Evolutionary conservation across 2,329 filamentous ascomycete genomes (phyloP).

Genomic region (Paracoccidioides lutzii): DNA sequence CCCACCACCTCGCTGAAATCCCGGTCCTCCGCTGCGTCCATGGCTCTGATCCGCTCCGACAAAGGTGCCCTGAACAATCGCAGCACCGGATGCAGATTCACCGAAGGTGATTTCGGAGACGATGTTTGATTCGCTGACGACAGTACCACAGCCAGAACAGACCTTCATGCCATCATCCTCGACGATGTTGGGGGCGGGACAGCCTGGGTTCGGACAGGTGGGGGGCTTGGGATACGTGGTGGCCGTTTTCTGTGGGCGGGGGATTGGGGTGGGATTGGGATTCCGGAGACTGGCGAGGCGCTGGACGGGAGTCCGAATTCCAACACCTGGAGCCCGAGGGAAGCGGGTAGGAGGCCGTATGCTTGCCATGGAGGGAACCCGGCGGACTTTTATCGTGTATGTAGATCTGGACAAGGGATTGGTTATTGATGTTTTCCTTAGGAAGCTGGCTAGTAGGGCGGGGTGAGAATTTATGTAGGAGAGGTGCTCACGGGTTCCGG

Average conservation of each 20-base stretch:
- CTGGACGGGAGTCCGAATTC: slow-evolving; percentile 23
- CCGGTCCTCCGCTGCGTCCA: slow-evolving; percentile 46
- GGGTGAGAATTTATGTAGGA: too few species aligned
- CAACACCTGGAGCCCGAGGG: slow-evolving; percentile 18
- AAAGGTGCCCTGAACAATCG: slow-evolving; percentile 80
- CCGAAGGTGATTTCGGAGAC: slow-evolving; percentile 87
- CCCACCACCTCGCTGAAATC: slow-evolving; percentile 35
- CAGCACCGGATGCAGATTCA: slow-evolving; percentile 72
- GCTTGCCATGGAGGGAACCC: slow-evolving; percentile 5
- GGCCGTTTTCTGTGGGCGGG: slow-evolving; percentile 19
- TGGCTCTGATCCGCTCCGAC: slow-evolving; percentile 76
- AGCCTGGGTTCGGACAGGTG: slow-evolving; percentile 34
- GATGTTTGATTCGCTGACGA: slow-evolving; percentile 76
- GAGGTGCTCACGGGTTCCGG: background rate
- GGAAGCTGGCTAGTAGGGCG: too few species aligned
- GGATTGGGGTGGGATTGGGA: slow-evolving; percentile 26
- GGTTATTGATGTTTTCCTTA: background rate
- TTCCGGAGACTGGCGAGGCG: slow-evolving; percentile 30
- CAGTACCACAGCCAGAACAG: slow-evolving; percentile 72
- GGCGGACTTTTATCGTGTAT: background rate
- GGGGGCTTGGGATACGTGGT: slow-evolving; percentile 20
- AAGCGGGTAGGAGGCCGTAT: slow-evolving; percentile 10
- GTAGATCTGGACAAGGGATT: background rate
- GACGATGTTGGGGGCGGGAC: slow-evolving; percentile 33
- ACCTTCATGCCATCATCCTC: slow-evolving; percentile 40